Evolutionary conservation across 768 basidiomycete species (phyloP).

Genomic region (Mycena latifolia): DNA sequence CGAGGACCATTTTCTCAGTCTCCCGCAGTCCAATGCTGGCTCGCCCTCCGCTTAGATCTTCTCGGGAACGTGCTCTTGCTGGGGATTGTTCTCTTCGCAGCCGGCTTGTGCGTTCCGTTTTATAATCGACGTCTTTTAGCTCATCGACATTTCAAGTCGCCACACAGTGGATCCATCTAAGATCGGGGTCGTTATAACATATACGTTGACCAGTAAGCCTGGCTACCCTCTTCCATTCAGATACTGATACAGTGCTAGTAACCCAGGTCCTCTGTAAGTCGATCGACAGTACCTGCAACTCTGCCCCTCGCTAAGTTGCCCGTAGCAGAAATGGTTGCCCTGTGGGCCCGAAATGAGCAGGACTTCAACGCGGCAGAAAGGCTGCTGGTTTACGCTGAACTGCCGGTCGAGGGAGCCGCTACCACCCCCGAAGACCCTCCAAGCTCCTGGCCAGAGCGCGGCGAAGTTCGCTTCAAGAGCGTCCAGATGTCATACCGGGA

Average conservation of each 20-base stretch:
- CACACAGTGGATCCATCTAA: slow-evolving; percentile 55
- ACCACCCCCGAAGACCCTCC: slow-evolving; percentile 60
- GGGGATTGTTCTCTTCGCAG: slow-evolving; percentile 80
- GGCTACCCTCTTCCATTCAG: neutral
- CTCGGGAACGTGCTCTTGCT: slow-evolving; percentile 75
- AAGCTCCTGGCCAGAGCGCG: slow-evolving; percentile 61
- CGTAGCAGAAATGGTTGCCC: slow-evolving; percentile 65
- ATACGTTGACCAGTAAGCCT: slow-evolving; percentile 63
- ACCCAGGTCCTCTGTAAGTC: slow-evolving; percentile 67
- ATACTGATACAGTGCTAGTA: slow-evolving; percentile 47
- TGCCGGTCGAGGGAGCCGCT: slow-evolving; percentile 65
- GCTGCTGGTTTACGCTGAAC: slow-evolving; percentile 72
- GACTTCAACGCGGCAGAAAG: slow-evolving; percentile 83
- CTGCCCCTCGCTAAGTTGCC: slow-evolving; percentile 11
- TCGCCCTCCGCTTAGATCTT: slow-evolving; percentile 72
- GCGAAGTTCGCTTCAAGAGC: slow-evolving; percentile 66
- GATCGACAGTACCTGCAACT: neutral
- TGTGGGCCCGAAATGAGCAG: slow-evolving; percentile 73
- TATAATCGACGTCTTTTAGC: neutral
- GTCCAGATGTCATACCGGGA: slow-evolving; percentile 70
- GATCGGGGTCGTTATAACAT: slow-evolving; percentile 72
- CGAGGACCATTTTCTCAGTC: neutral
- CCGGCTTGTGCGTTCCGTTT: slow-evolving; percentile 54
- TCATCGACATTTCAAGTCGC: slow-evolving; percentile 32
- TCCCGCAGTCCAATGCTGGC: slow-evolving; percentile 68